Percentiles rank a stretch among this genome's conserved stretches.
Conservation (phyloP, 305 asterid species). For the Plantago lanceolata region DNA sequence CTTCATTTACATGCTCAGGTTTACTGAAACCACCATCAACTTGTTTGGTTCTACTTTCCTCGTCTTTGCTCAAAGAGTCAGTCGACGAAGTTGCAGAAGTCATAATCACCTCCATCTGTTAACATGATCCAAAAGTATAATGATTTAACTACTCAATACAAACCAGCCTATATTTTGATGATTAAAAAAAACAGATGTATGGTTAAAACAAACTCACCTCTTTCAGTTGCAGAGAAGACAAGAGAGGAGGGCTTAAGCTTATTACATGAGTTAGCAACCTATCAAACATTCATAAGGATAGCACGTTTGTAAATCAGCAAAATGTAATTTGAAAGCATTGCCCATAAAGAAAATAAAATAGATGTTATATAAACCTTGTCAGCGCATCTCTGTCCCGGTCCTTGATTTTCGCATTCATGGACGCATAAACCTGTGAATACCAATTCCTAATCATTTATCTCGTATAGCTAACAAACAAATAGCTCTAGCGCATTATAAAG, state of each 20-base stretch:
- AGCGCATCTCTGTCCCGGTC: conserved; percentile 45
- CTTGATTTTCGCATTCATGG: conserved; percentile 48
- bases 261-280: conserved; percentile 59
- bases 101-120: conserved; percentile 57
- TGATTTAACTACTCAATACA: conserved; percentile 15
- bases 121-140: conserved; percentile 31
- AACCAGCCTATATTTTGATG: conserved; percentile 11
- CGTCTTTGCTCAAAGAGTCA: conserved; percentile 29
- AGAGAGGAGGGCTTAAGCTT: conserved; percentile 51
- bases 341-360: conserved; percentile 14
- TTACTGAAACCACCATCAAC: conserved; percentile 23
- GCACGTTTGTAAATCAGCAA: conserved; percentile 14
- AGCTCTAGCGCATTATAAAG: conserved; percentile 12
- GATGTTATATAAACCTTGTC: conserved; percentile 44
- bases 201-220: conserved; percentile 42
- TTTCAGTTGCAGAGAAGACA: conserved; percentile 61
- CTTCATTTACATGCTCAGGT: conserved; percentile 29
- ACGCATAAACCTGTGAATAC: conserved; percentile 59
- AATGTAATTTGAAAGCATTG: conserved; percentile 9
- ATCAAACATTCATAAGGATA: conserved; percentile 24
- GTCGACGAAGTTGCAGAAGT: conserved; percentile 36
- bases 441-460: conserved; percentile 22
- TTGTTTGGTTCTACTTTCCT: conserved; percentile 31
- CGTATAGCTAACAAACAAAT: conserved; percentile 12
- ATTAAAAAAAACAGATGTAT: neutral